A percentile compares a stretch with the other conserved stretches of the same genome.
Evolutionary conservation across 1,284 basidiomycete species (phyloP).

Genomic region (Bjerkandera adusta): DNA sequence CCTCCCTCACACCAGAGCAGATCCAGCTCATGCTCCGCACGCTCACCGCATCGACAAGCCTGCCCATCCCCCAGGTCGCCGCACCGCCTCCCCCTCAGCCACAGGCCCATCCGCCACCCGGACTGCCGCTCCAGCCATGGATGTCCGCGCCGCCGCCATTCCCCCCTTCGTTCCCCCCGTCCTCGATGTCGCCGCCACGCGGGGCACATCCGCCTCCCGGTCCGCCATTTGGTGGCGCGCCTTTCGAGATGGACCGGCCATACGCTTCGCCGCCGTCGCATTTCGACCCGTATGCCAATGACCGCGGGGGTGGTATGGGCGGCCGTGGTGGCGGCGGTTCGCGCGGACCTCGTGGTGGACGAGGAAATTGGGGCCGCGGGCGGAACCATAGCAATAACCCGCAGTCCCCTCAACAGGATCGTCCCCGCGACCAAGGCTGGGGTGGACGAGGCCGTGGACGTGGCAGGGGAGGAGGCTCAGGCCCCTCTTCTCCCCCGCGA

Average conservation of each 20-base stretch:
- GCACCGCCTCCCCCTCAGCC: constrained; percentile 8
- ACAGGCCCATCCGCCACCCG: constrained; percentile 13
- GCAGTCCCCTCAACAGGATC: constrained; percentile 33
- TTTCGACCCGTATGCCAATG: constrained; percentile 14
- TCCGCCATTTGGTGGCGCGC: background rate
- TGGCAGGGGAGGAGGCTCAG: constrained; percentile 21
- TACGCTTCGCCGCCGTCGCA: constrained; percentile 6
- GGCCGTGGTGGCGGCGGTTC: constrained; percentile 21
- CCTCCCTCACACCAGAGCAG: constrained; percentile 60
- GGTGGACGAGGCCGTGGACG: constrained; percentile 26
- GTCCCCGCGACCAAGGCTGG: constrained; percentile 60
- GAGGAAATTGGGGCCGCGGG: constrained; percentile 35
- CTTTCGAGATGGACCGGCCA: background rate
- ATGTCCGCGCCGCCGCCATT: constrained; percentile 6
- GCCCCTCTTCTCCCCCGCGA: constrained; percentile 18
- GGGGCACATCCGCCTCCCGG: background rate
- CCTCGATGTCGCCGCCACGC: background rate
- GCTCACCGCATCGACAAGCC: constrained; percentile 27
- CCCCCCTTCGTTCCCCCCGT: constrained; percentile 13
- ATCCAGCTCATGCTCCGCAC: constrained; percentile 54
- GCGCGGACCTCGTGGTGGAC: constrained; percentile 32
- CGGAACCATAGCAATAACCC: constrained; percentile 3
- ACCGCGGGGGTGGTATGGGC: constrained; percentile 22
- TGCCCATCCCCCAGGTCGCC: constrained; percentile 5
- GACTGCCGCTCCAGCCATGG: constrained; percentile 20